Evolutionary conservation across 192 early-diverging fungal species (phyloP).

Genomic region (Geranomyces variabilis): DNA sequence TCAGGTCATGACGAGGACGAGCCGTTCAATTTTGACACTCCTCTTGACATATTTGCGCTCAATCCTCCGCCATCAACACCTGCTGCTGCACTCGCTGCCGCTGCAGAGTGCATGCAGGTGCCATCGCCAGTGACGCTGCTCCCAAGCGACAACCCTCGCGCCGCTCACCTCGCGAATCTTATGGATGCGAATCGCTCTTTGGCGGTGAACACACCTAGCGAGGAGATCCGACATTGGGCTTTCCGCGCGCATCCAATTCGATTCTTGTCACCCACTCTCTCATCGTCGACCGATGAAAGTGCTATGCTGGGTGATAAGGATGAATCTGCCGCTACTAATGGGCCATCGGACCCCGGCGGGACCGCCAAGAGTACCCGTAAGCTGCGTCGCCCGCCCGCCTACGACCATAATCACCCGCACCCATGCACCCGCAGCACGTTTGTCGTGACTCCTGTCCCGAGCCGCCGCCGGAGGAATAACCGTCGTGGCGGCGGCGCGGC

Average conservation of each 20-base stretch:
- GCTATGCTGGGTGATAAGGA: no score
- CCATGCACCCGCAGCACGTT: background rate
- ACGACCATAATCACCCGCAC: background rate
- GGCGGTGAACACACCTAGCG: constrained; percentile 72
- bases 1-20: background rate
- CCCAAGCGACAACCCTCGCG: constrained; percentile 77
- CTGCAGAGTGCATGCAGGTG: background rate
- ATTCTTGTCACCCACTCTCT: background rate
- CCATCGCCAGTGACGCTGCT: background rate
- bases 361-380: no score
- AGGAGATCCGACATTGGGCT: constrained; percentile 76
- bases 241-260: constrained; percentile 56
- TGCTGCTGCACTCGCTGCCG: background rate
- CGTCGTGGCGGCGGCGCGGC: no score
- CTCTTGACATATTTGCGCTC: background rate
- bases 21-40: constrained; percentile 7
- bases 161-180: constrained; percentile 85
- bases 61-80: background rate
- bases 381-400: background rate
- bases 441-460: background rate
- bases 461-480: background rate
- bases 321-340: no score
- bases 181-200: constrained; percentile 86
- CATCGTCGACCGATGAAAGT: no score
- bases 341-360: no score